Base-by-base conservation (phyloP, 2,329 filamentous ascomycete species). In the Blastomyces percursus region DNA sequence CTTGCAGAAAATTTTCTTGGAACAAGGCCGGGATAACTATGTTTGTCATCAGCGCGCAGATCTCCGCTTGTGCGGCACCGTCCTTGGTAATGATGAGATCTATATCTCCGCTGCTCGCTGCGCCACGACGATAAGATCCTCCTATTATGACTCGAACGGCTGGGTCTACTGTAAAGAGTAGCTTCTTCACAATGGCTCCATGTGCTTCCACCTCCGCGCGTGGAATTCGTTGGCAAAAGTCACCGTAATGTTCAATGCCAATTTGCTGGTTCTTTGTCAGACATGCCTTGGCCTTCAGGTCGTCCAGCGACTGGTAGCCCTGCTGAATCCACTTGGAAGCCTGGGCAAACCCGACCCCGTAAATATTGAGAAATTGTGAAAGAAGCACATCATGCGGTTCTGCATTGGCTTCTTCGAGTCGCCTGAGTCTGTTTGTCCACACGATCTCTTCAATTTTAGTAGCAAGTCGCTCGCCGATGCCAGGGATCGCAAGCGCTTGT, bases 401-500 rank as follows among this genome's bases (percentile, higher is more conserved):
- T 2, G 80, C 75, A 61, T 83, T 82, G 0, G 88, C 84, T 68
- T 86, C 84, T 42, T 96, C 88, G 0, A 96, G 80, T 46, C 87
- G 82, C 51, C 82, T 82, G 0, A 96, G 81, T 32, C 81, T 80
- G 69, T 90, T 83, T 0, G 90, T 96, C 48, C 81, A 80, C 1
- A 85, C 89, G 52, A 96, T 96, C 71, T 96, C 93, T 69, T 94
- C 90, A 66, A 97, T 94, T 73, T 96, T 96, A 32, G 83, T 79
- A 0, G 91, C 91, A 1, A 96, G 77, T 0, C 89, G 82, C 12
- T 79, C 69, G 8, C 92, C 92, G 44, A 96, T 85, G 63, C 81
- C 82, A 0, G 85, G 84, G 0, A 96, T 79, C 1, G 76, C 73
- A 12, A 81, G 76, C 0, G 92, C 93, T 72, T 95, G 82, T 58